phyloP scores from a whole-genome alignment of 805 yeast genomes.

The Suhomyces sp. region DNA sequence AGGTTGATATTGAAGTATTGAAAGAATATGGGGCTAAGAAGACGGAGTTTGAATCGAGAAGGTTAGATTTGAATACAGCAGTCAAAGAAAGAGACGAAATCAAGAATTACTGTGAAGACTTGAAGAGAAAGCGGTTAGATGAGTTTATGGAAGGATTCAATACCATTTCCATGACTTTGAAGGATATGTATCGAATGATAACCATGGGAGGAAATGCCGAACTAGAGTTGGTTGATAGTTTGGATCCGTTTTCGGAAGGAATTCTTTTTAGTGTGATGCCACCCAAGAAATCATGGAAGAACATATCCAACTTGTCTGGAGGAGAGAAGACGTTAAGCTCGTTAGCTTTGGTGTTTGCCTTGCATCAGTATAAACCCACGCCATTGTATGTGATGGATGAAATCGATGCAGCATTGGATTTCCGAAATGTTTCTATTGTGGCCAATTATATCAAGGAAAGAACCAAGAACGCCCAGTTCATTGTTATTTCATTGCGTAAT shows the following conservation, averaged over 20 bases:
- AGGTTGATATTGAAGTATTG: conserved; percentile 70
- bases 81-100: conserved; percentile 64
- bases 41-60: conserved; percentile 62
- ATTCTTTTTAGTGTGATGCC: conserved; percentile 98
- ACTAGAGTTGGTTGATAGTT: conserved; percentile 87
- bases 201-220: conserved; percentile 99
- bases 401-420: conserved; percentile 97
- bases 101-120: conserved; percentile 60
- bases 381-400: conserved; percentile 99
- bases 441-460: conserved; percentile 96
- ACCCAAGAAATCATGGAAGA: conserved; percentile 96
- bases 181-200: conserved; percentile 97
- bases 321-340: conserved; percentile 97
- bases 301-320: conserved; percentile 91
- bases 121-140: conserved; percentile 70
- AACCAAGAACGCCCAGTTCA: conserved; percentile 93
- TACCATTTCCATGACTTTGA: conserved; percentile 79
- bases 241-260: conserved; percentile 98
- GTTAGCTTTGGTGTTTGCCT: conserved; percentile 90
- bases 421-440: conserved; percentile 93
- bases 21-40: conserved; percentile 72
- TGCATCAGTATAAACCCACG: conserved; percentile 94
- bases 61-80: conserved; percentile 65
- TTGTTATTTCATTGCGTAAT: conserved; percentile 91
- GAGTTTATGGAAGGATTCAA: conserved; percentile 95